Conservation (phyloP, 2,329 filamentous ascomycete species). For the Claviceps maximensis region DNA sequence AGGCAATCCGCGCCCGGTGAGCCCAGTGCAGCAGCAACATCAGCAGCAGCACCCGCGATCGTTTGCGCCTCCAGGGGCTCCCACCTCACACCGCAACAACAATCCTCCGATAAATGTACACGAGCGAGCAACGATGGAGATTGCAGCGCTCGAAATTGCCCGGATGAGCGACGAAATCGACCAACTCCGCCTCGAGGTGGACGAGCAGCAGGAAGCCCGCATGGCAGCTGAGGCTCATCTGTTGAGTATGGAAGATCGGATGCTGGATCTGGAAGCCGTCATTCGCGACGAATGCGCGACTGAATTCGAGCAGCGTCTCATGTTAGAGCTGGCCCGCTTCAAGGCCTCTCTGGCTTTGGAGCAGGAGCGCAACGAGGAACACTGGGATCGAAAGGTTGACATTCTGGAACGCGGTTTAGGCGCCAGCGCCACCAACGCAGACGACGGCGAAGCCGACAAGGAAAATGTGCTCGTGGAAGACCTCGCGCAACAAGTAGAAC, state of each 20-base stretch:
- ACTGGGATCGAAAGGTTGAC: slow-evolving; percentile 77
- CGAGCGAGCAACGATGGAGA: slow-evolving; percentile 64
- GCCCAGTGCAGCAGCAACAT: slow-evolving; percentile 18
- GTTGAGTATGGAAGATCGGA: slow-evolving; percentile 51
- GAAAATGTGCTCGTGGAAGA: slow-evolving; percentile 50
- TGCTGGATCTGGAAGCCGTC: slow-evolving; percentile 61
- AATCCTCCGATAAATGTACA: slow-evolving; percentile 27
- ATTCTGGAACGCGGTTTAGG: slow-evolving; percentile 39
- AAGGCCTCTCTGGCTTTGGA: slow-evolving; percentile 66
- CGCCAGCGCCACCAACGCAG: slow-evolving; percentile 25
- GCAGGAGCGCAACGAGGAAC: slow-evolving; percentile 66
- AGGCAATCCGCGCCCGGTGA: slow-evolving; percentile 13
- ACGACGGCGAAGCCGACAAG: slow-evolving; percentile 43
- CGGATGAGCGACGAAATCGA: slow-evolving; percentile 63
- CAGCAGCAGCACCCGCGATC: slow-evolving; percentile 22
- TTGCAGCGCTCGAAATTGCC: slow-evolving; percentile 67
- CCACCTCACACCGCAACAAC: slow-evolving; percentile 23
- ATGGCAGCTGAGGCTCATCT: slow-evolving; percentile 62
- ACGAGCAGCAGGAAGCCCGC: slow-evolving; percentile 57
- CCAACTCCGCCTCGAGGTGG: slow-evolving; percentile 53
- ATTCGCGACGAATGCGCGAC: slow-evolving; percentile 78
- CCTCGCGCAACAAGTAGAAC: slow-evolving; percentile 58
- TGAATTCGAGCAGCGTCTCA: slow-evolving; percentile 71
- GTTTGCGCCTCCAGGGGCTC: slow-evolving; percentile 26
- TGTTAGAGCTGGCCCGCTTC: slow-evolving; percentile 68